A percentile compares a stretch with the other conserved stretches of the same genome.
Conservation (phyloP, 352 stramenopile species). For the Phytophthora chlamydospora region DNA sequence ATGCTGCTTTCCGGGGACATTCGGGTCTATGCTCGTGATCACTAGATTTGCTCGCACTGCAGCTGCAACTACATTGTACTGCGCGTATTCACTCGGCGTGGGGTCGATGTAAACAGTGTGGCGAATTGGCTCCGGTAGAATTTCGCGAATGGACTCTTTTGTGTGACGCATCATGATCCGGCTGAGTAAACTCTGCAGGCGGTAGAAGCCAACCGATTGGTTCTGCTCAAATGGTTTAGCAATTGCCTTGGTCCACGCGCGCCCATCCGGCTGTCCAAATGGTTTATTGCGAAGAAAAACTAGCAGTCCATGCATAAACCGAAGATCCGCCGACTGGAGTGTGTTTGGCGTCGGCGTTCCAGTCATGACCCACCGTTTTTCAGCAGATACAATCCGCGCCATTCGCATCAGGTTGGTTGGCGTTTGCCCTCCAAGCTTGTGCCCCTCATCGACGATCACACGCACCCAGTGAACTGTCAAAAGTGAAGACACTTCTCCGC, state of each 20-base stretch:
- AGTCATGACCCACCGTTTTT: conserved; percentile 95
- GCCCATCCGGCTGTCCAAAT: conserved; percentile 72
- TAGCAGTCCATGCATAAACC: conserved; percentile 86
- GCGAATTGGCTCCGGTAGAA: conserved; percentile 51
- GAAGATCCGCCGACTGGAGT: conserved; percentile 75
- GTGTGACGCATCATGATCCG: conserved; percentile 94
- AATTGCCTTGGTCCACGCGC: conserved; percentile 69
- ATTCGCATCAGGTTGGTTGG: conserved; percentile 78
- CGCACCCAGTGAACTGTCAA: conserved; percentile 74
- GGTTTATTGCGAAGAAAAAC: conserved; percentile 87
- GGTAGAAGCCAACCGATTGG: conserved; percentile 50
- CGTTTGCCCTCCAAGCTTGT: conserved; percentile 80
- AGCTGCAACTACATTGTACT: conserved; percentile 67
- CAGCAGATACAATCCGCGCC: conserved; percentile 73
- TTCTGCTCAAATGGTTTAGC: conserved; percentile 65
- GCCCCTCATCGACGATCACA: conserved; percentile 95
- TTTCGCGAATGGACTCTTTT: conserved; percentile 81
- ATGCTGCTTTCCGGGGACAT: conserved; percentile 50
- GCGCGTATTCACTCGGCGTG: conserved; percentile 55
- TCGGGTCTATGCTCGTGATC: conserved; percentile 58
- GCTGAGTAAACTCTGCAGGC: conserved; percentile 79
- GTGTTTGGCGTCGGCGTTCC: conserved; percentile 94
- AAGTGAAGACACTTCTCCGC: conserved; percentile 50
- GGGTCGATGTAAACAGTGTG: conserved; percentile 54
- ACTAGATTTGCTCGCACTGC: conserved; percentile 66